A percentile compares a stretch with the other conserved stretches of the same genome.
These are phyloP conservation scores for Candida bentonensis DNA, from an alignment of 805 yeast species.

Conservation along the genomic window DNA sequence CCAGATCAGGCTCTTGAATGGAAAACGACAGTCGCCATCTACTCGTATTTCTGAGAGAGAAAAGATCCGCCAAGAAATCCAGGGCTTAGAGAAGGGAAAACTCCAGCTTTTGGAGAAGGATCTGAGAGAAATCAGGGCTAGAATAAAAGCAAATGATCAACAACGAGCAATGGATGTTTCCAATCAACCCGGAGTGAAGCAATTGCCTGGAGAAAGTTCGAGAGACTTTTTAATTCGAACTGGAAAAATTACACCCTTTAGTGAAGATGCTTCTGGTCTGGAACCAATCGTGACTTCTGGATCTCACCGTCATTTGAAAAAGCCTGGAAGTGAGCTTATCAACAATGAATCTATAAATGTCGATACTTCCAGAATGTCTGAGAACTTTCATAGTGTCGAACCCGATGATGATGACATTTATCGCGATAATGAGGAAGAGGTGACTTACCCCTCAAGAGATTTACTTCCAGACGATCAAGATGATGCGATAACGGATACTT, in stretches of 20 bases:
- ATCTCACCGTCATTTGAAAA: background rate
- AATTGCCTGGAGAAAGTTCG: slow-evolving; percentile 60
- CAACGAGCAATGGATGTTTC: slow-evolving; percentile 2
- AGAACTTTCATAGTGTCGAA: background rate
- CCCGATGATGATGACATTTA: background rate
- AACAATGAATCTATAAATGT: no score
- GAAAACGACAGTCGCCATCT: slow-evolving; percentile 34
- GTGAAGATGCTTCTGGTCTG: background rate
- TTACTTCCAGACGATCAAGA: no score
- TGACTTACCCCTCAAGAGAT: no score
- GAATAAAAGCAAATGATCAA: slow-evolving; percentile 4
- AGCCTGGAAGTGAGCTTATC: background rate
- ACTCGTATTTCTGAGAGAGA: slow-evolving; percentile 55
- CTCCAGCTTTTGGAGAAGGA: slow-evolving; percentile 43
- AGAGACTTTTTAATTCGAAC: slow-evolving; percentile 72
- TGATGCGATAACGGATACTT: slow-evolving; percentile 13
- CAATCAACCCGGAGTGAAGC: slow-evolving; percentile 13
- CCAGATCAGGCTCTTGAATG: slow-evolving; percentile 34
- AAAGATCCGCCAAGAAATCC: slow-evolving; percentile 39
- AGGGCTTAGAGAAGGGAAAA: slow-evolving; percentile 34
- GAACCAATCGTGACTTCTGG: no score
- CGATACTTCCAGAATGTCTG: no score
- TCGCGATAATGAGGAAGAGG: slow-evolving; percentile 1
- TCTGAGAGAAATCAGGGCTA: slow-evolving; percentile 40
- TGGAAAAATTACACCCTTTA: slow-evolving; percentile 86